Conservation (phyloP, 179 eudicot species). For the Drosera spatulata region DNA sequence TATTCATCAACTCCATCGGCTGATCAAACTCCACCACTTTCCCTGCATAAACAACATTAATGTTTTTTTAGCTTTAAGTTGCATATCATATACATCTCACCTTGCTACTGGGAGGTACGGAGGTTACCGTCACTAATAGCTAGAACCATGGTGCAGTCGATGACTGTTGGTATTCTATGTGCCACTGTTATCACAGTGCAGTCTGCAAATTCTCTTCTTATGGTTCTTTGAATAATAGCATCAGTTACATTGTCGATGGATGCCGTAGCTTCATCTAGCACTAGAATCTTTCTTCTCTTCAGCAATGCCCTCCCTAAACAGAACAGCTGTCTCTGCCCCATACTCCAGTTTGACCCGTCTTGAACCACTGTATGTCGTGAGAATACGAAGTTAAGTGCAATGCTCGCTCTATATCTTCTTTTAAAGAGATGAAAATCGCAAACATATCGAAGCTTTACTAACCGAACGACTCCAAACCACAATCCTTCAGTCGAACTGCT, state of each 20-base stretch:
- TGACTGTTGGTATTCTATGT: conserved; percentile 78
- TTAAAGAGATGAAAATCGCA: background rate
- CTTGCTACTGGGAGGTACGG: too few relatives aligned
- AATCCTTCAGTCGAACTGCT: conserved; percentile 15
- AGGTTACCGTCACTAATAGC: conserved; percentile 60
- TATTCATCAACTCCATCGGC: conserved; percentile 60
- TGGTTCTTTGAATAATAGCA: conserved; percentile 51
- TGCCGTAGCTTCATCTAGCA: conserved; percentile 85
- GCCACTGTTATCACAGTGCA: conserved; percentile 81
- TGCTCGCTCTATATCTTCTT: background rate
- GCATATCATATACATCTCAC: background rate
- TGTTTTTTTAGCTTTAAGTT: too few relatives aligned
- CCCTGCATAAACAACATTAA: conserved; percentile 23
- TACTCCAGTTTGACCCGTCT: conserved; percentile 83
- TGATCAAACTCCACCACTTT: conserved; percentile 62
- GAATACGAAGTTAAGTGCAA: too few relatives aligned
- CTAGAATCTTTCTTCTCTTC: conserved; percentile 59
- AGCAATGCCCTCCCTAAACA: conserved; percentile 66
- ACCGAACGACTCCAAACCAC: conserved; percentile 15
- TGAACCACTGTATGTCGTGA: conserved; percentile 32
- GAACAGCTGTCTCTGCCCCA: conserved; percentile 78
- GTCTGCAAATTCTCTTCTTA: conserved; percentile 56
- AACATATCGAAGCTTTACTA: background rate
- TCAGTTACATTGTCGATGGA: conserved; percentile 74
- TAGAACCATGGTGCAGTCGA: conserved; percentile 81